Base-by-base conservation (phyloP, 75 land plant genomes). In the Isoetes taiwanensis region DNA sequence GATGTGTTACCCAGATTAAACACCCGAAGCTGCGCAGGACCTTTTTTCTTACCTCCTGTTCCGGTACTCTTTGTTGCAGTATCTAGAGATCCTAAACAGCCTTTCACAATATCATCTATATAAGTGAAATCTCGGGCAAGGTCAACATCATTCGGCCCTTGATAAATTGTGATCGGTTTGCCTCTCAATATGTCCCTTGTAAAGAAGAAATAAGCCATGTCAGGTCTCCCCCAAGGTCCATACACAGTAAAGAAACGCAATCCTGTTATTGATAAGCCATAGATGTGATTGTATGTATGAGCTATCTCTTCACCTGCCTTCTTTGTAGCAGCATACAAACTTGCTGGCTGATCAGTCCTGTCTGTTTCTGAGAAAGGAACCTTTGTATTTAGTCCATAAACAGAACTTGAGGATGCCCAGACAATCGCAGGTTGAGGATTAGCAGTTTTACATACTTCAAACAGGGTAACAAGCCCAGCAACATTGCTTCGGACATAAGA, bases 371-470 rank as follows among this genome's bases (percentile, higher is more conserved):
- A 71, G 54, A 84, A 84, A 1, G 88, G 88, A 21, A 63, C 71
- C 43, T 69, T 59, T 11, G 77, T 72, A 70, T 82, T 84, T 38
- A 84, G 62, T 27, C 89, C 89, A 59, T 84, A 82, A 56, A 84
- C 89, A 11, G 82, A 82, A 72, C 87, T 82, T 5, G 88, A 84
- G 0, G 85, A 81, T 8, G 88, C 86, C 88, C 88, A 84, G 32
- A 84, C 82, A 56, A 84, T 53, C 4, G 86, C 65, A 0, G 89
- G 89, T 48, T 81, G 89, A 6, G 89, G 89, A 28, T 75, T 60
- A 1, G 89, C 86, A 14, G 64, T 35, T 40, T 76, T 72, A 67
- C 82, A 81, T 32, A 64, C 72, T 59, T 84, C 89, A 0, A 84
- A 67, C 0, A 84, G 67, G 25, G 64, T 75, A 3, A 84, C 86